Percentiles rank a stretch among this genome's conserved stretches.
These are phyloP conservation scores for Arthrobotrys musiformis DNA, from an alignment of 2,329 filamentous ascomycete species.

Conservation along the genomic window DNA sequence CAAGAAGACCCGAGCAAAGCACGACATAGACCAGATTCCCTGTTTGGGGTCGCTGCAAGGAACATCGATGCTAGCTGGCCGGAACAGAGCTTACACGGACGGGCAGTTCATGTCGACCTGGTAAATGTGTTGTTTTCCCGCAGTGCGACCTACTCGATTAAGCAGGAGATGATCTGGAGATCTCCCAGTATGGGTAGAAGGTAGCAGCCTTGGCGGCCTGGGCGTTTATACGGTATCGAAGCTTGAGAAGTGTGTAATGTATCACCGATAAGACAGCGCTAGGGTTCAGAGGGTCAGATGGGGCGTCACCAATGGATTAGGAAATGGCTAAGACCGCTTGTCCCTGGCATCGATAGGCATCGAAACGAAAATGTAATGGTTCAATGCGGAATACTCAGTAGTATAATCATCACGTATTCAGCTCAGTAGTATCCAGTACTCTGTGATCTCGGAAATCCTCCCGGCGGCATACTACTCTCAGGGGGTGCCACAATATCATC, in stretches of 20 bases:
- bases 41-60: conserved; percentile 26
- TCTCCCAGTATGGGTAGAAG: conserved; percentile 22
- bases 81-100: conserved; percentile 8
- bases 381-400: conserved; percentile 12
- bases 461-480: conserved; percentile 27
- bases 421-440: conserved; percentile 50
- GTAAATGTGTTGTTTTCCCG: conserved; percentile 41
- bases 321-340: conserved; percentile 37
- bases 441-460: conserved; percentile 45
- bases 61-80: conserved; percentile 1
- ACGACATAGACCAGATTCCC: conserved; percentile 33
- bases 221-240: conserved; percentile 8
- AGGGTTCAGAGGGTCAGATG: conserved; percentile 29
- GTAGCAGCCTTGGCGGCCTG: conserved; percentile 54
- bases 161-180: conserved; percentile 41
- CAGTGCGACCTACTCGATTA: conserved; percentile 33
- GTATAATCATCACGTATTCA: neutral
- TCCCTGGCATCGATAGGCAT: conserved; percentile 22
- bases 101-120: conserved; percentile 19
- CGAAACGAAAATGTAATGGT: neutral
- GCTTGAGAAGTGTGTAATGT: neutral
- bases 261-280: conserved; percentile 29
- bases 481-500: conserved; percentile 11
- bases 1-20: conserved; percentile 25
- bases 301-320: conserved; percentile 33